A percentile compares a stretch with the other conserved stretches of the same genome.
Evolutionary conservation across 106 monocot genomes (phyloP).

Genomic region (Ottelia alismoides): DNA sequence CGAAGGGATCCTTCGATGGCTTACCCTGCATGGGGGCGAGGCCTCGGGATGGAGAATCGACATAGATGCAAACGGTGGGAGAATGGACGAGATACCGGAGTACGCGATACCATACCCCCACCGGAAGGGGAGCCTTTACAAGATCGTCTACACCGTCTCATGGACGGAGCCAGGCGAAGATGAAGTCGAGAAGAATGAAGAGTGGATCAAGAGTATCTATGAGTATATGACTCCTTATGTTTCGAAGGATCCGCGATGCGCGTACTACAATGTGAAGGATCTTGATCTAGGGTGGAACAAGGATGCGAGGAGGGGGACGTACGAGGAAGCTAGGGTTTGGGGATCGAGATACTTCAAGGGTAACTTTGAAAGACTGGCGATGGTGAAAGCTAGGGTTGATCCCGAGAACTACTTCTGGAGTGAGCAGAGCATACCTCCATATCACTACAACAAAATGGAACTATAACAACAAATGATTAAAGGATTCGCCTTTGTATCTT

Average conservation of each 20-base stretch:
- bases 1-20: too few species aligned
- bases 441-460: too few species aligned
- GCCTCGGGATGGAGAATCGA: too few species aligned
- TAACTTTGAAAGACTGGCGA: constrained; percentile 19
- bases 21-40: too few species aligned
- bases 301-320: background rate
- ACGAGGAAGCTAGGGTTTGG: constrained; percentile 17
- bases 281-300: constrained; percentile 8
- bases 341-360: constrained; percentile 25
- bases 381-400: constrained; percentile 18
- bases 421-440: constrained; percentile 23
- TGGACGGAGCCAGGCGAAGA: too few species aligned
- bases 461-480: too few species aligned
- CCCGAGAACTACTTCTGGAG: constrained; percentile 16
- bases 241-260: constrained; percentile 15
- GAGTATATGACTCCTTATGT: constrained; percentile 11
- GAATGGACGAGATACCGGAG: too few species aligned
- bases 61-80: too few species aligned
- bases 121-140: too few species aligned
- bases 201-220: constrained; percentile 1
- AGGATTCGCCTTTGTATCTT: too few species aligned
- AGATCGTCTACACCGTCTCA: too few species aligned
- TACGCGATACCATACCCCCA: too few species aligned
- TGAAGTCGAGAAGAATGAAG: constrained; percentile 14
- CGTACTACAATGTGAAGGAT: constrained; percentile 9